Conservation (phyloP, 1,284 basidiomycete species). For the Blastosporella zonata region DNA sequence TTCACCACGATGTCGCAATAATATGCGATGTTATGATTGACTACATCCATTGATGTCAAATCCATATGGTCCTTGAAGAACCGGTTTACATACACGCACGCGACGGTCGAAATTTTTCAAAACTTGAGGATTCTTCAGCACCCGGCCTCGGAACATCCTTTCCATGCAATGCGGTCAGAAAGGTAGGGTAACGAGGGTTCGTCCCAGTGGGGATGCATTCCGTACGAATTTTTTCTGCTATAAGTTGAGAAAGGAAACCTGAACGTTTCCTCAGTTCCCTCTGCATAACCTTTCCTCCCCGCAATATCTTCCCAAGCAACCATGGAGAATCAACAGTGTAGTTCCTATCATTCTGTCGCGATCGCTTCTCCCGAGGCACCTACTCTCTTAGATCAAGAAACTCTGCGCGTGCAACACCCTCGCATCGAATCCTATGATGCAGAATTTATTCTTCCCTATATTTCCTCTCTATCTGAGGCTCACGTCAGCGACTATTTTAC, state of each 20-base stretch:
- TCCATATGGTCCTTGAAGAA: not conserved
- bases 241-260: too few relatives aligned
- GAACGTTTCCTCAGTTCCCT: not conserved
- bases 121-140: too few relatives aligned
- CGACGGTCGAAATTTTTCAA: too few relatives aligned
- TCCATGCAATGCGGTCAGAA: too few relatives aligned
- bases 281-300: too few relatives aligned
- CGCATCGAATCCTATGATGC: not conserved
- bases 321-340: not conserved
- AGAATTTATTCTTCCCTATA: constrained; percentile 6
- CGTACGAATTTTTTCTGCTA: too few relatives aligned
- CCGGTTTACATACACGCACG: not conserved
- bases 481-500: constrained; percentile 33
- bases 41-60: not conserved
- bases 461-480: constrained; percentile 29
- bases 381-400: not conserved
- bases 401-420: not conserved
- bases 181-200: too few relatives aligned
- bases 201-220: too few relatives aligned
- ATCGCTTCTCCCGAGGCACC: too few relatives aligned
- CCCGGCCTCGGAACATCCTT: too few relatives aligned
- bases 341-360: too few relatives aligned
- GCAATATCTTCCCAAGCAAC: not conserved
- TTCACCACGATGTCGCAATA: not conserved
- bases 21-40: not conserved